Conservation (phyloP, 2,329 filamentous ascomycete species). For the Cryphonectria radicalis region DNA sequence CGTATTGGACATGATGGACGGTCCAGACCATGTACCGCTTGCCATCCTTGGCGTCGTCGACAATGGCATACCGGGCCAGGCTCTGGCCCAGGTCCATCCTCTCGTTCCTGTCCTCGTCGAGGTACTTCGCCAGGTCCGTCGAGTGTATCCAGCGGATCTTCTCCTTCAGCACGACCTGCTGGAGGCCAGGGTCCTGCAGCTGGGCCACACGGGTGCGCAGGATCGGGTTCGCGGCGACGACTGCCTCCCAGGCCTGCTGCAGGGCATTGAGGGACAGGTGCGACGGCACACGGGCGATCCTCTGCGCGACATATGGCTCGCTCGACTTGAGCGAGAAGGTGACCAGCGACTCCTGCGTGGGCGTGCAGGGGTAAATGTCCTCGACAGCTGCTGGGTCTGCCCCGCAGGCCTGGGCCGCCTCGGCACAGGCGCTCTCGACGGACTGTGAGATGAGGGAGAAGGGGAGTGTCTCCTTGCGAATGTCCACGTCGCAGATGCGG, state of each 20-base stretch:
- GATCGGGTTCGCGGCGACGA: slow-evolving; percentile 37
- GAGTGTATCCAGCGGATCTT: slow-evolving; percentile 38
- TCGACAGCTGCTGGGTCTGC: slow-evolving; percentile 34
- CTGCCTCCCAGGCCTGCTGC: slow-evolving; percentile 37
- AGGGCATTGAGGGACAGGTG: slow-evolving; percentile 33
- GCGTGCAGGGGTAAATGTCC: slow-evolving; percentile 45
- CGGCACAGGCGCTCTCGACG: slow-evolving; percentile 30
- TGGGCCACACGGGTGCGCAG: slow-evolving; percentile 42
- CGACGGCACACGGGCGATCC: slow-evolving; percentile 32
- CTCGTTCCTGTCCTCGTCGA: slow-evolving; percentile 34
- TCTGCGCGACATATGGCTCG: slow-evolving; percentile 43
- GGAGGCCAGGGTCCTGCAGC: slow-evolving; percentile 40
- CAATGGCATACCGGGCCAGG: slow-evolving; percentile 43
- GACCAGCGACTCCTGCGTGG: slow-evolving; percentile 44
- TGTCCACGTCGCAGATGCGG: slow-evolving; percentile 35
- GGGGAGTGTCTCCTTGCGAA: slow-evolving; percentile 33
- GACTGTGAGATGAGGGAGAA: slow-evolving; percentile 34
- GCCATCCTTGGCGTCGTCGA: slow-evolving; percentile 30
- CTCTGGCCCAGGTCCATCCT: slow-evolving; percentile 38
- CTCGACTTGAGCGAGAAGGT: slow-evolving; percentile 39
- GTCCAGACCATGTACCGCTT: slow-evolving; percentile 42
- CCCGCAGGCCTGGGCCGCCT: slow-evolving; percentile 34
- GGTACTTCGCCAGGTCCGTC: slow-evolving; percentile 34
- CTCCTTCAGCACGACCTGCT: slow-evolving; percentile 43
- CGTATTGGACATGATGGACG: slow-evolving; percentile 46